These are phyloP conservation scores for Trichoderma reesei DNA, from an alignment of 495 filamentous ascomycete species.

Conservation along the genomic window DNA sequence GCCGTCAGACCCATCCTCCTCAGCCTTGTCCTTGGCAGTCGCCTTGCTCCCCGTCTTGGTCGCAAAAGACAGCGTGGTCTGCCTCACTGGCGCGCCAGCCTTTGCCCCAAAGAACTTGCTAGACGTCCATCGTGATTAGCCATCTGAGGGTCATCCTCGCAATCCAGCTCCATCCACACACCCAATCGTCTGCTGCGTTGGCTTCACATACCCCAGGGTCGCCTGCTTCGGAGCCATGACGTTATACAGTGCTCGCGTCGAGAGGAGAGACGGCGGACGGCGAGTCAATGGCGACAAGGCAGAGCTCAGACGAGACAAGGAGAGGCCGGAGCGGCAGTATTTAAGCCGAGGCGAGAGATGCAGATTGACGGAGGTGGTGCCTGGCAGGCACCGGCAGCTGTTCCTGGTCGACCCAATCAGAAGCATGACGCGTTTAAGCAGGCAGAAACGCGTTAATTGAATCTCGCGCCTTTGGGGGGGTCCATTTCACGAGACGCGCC, in stretches of 20 bases:
- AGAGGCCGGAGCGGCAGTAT: background rate
- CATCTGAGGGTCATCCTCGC: background rate
- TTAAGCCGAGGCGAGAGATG: background rate
- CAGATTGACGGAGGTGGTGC: background rate
- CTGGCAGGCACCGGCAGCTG: constrained; percentile 1
- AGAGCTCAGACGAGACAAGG: background rate
- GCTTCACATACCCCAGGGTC: constrained; percentile 85
- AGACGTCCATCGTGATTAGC: background rate
- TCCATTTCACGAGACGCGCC: background rate
- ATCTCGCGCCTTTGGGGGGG: background rate
- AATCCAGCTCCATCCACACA: constrained; percentile 40
- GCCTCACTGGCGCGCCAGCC: constrained; percentile 50
- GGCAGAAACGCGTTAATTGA: background rate
- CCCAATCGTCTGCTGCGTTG: constrained; percentile 73
- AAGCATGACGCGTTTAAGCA: background rate
- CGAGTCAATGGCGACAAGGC: background rate
- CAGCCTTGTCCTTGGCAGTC: constrained; percentile 23
- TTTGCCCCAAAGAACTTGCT: constrained; percentile 61
- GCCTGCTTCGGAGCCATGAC: constrained; percentile 63
- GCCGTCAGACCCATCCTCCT: constrained; percentile 19
- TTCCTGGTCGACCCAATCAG: background rate
- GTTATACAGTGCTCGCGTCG: background rate
- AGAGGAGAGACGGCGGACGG: background rate
- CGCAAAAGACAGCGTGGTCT: constrained; percentile 64
- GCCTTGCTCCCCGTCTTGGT: constrained; percentile 35